Evolutionary conservation across 257 asterid species (phyloP).

Genomic region (Cordia subcordata): DNA sequence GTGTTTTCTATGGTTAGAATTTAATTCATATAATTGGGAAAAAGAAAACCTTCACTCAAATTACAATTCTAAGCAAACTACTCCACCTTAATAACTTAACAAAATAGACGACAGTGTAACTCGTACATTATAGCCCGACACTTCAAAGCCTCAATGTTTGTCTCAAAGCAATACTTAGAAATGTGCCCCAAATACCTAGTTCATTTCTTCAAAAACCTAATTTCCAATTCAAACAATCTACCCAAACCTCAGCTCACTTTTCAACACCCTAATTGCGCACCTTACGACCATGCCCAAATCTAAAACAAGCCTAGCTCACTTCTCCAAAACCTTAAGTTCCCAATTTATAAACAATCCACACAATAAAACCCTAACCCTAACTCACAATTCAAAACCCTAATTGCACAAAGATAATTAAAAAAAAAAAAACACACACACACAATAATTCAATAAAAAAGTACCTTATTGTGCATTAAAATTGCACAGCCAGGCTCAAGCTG

Average conservation of each 20-base stretch:
- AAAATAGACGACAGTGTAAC: too few species aligned
- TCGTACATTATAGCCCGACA: too few species aligned
- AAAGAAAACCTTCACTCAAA: too few species aligned
- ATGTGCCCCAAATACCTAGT: neutral
- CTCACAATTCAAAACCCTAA: neutral
- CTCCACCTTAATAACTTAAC: too few species aligned
- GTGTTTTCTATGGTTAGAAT: too few species aligned
- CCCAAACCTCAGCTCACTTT: slow-evolving; percentile 3
- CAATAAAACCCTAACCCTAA: neutral
- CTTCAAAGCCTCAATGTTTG: too few species aligned
- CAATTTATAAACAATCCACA: neutral
- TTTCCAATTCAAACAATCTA: neutral
- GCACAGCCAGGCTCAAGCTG: slow-evolving; percentile 96
- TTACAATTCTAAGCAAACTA: too few species aligned
- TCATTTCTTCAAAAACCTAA: neutral
- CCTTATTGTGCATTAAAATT: slow-evolving; percentile 95
- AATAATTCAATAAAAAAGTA: slow-evolving; percentile 4
- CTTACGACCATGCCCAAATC: neutral
- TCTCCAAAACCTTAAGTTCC: neutral
- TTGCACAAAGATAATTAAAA: neutral
- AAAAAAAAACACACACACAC: too few species aligned
- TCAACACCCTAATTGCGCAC: neutral
- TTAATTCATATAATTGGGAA: too few species aligned
- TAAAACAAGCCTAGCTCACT: too few species aligned
- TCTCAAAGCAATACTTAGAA: too few species aligned